Percentiles rank a stretch among this genome's conserved stretches.
Evolutionary conservation across 2,329 filamentous ascomycete genomes (phyloP).

Genomic region (Paramyrothecium sp.): DNA sequence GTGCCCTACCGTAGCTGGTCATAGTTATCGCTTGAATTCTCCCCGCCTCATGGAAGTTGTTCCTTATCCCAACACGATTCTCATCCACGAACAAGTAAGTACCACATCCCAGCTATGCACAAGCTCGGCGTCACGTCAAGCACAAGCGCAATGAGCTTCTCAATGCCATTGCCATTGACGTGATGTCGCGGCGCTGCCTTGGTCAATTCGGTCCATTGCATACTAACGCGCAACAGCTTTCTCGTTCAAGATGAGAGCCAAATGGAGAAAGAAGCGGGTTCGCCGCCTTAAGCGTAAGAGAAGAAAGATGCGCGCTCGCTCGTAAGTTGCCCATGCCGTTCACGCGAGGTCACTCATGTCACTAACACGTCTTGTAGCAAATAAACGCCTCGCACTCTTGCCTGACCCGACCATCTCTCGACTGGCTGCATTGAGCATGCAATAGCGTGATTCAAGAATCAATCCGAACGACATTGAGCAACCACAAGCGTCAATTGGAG

Average conservation of each 20-base stretch:
- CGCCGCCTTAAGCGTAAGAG: slow-evolving; percentile 99
- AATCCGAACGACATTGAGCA: slow-evolving; percentile 13
- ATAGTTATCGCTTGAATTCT: slow-evolving; percentile 20
- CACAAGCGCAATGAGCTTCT: slow-evolving; percentile 7
- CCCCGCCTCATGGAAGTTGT: slow-evolving; percentile 29
- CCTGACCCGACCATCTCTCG: slow-evolving; percentile 51
- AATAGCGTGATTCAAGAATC: slow-evolving; percentile 20
- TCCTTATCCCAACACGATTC: slow-evolving; percentile 43
- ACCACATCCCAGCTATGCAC: slow-evolving; percentile 8
- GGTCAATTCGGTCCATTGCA: neutral
- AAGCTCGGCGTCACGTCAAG: slow-evolving; percentile 1
- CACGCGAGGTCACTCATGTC: slow-evolving; percentile 1
- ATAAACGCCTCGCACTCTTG: slow-evolving; percentile 63
- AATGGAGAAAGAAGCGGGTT: slow-evolving; percentile 99
- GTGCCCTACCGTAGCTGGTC: slow-evolving; percentile 33
- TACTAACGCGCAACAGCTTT: slow-evolving; percentile 24
- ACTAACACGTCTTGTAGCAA: slow-evolving; percentile 51
- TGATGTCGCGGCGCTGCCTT: neutral
- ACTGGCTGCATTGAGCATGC: slow-evolving; percentile 34
- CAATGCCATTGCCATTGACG: slow-evolving; percentile 9
- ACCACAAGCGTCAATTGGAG: neutral
- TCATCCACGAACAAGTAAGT: slow-evolving; percentile 43
- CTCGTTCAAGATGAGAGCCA: slow-evolving; percentile 77
- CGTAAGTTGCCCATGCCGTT: slow-evolving; percentile 59
- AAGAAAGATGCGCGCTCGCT: slow-evolving; percentile 98